These are phyloP conservation scores for Saturnispora silvae DNA, from an alignment of 805 yeast genomes.

Conservation along the genomic window DNA sequence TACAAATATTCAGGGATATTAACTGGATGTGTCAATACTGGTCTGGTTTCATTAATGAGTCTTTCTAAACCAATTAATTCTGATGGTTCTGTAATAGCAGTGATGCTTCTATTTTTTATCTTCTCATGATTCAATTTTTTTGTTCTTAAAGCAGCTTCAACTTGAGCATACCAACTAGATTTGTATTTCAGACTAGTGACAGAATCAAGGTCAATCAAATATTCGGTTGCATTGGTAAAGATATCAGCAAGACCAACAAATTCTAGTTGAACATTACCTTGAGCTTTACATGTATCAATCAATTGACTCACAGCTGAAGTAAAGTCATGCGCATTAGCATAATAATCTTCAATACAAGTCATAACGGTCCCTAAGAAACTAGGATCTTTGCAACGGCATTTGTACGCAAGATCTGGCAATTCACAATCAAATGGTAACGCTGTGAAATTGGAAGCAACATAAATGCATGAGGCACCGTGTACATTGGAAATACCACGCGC, in stretches of 20 bases:
- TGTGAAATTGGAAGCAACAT: conserved; percentile 25
- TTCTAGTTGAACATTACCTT: conserved; percentile 21
- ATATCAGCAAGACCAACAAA: conserved; percentile 21
- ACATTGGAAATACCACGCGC: conserved; percentile 25
- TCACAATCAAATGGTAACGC: conserved; percentile 26
- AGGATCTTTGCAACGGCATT: conserved; percentile 26
- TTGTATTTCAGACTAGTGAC: conserved; percentile 9
- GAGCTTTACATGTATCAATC: conserved; percentile 26
- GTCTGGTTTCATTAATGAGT: conserved; percentile 4
- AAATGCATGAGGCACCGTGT: conserved; percentile 29
- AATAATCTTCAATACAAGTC: conserved; percentile 25
- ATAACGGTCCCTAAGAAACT: conserved; percentile 28
- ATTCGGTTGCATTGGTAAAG: conserved; percentile 22
- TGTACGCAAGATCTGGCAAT: conserved; percentile 25
- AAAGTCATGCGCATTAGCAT: conserved; percentile 20
- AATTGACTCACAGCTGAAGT: conserved; percentile 26
- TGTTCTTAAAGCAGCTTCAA: conserved; percentile 1
- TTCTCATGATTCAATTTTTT: conserved; percentile 4
- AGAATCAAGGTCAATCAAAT: conserved; percentile 13
- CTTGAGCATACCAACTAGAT: conserved; percentile 9
- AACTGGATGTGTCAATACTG: conserved; percentile 21
- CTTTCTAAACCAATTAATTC: conserved; percentile 8
- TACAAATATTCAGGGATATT: conserved; percentile 18
- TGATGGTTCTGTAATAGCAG: conserved; percentile 4
- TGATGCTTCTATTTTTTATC: neutral